Evolutionary conservation across 192 early-diverging fungal genomes (phyloP).

Genomic region (Chytriomyces confervae): DNA sequence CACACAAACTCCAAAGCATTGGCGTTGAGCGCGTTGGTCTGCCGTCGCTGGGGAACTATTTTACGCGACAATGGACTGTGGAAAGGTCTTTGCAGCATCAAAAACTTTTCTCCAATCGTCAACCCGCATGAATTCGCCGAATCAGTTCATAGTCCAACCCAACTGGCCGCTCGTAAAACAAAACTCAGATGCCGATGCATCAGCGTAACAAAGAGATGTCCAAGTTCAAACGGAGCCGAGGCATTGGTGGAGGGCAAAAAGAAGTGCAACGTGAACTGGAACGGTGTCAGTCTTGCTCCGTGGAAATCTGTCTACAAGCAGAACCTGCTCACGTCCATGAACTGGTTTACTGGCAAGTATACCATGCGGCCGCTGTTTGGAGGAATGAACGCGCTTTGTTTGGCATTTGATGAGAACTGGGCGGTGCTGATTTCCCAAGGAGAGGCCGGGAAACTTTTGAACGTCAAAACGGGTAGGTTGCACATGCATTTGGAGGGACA

Average conservation of each 20-base stretch:
- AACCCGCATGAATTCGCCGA: neutral
- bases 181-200: neutral
- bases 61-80: slow-evolving; percentile 47
- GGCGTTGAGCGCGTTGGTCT: slow-evolving; percentile 13
- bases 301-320: slow-evolving; percentile 56
- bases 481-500: slow-evolving; percentile 44
- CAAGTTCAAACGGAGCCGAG: neutral
- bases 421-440: slow-evolving; percentile 47
- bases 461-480: slow-evolving; percentile 44
- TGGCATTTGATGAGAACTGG: slow-evolving; percentile 56
- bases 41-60: slow-evolving; percentile 39
- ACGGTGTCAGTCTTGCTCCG: slow-evolving; percentile 33
- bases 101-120: slow-evolving; percentile 27
- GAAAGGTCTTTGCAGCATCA: slow-evolving; percentile 37
- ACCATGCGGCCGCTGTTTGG: neutral
- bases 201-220: neutral
- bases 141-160: neutral
- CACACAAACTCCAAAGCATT: slow-evolving; percentile 16
- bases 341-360: slow-evolving; percentile 45
- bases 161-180: neutral
- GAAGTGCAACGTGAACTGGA: slow-evolving; percentile 19
- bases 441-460: slow-evolving; percentile 45
- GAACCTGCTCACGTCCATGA: slow-evolving; percentile 49
- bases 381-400: slow-evolving; percentile 28
- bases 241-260: slow-evolving; percentile 10